These are phyloP conservation scores for Mycena floridula DNA, from an alignment of 768 basidiomycete genomes.

Conservation along the genomic window DNA sequence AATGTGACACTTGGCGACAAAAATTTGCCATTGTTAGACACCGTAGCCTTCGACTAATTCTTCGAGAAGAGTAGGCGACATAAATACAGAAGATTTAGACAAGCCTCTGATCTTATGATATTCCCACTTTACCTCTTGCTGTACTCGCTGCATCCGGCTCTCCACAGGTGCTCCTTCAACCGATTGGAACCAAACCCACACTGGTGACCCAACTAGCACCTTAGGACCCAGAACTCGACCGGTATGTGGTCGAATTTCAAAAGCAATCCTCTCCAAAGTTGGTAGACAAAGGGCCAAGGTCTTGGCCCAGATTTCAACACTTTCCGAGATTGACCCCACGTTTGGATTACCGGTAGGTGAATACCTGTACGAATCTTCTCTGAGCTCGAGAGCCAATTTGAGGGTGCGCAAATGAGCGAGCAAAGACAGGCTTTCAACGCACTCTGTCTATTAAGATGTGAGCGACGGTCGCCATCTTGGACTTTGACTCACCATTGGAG, in stretches of 20 bases:
- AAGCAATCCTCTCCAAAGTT: constrained; percentile 1
- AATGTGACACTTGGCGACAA: too few relatives aligned
- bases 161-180: too few relatives aligned
- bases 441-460: neutral
- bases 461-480: too few relatives aligned
- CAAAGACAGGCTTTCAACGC: neutral
- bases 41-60: too few relatives aligned
- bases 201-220: neutral
- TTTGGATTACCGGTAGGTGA: neutral
- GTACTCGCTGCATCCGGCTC: too few relatives aligned
- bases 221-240: constrained; percentile 1
- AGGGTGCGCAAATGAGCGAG: constrained; percentile 1
- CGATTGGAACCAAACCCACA: constrained; percentile 5
- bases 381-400: constrained; percentile 4
- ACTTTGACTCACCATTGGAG: constrained; percentile 4
- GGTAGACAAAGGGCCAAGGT: neutral
- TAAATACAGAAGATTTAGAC: too few relatives aligned
- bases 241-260: constrained; percentile 3
- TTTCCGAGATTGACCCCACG: constrained; percentile 1
- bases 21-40: too few relatives aligned
- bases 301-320: constrained; percentile 1
- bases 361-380: neutral
- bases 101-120: too few relatives aligned
- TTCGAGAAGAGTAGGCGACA: too few relatives aligned
- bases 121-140: too few relatives aligned